These are phyloP conservation scores for Pholiota microspora DNA, from an alignment of 768 basidiomycete genomes.

Conservation along the genomic window DNA sequence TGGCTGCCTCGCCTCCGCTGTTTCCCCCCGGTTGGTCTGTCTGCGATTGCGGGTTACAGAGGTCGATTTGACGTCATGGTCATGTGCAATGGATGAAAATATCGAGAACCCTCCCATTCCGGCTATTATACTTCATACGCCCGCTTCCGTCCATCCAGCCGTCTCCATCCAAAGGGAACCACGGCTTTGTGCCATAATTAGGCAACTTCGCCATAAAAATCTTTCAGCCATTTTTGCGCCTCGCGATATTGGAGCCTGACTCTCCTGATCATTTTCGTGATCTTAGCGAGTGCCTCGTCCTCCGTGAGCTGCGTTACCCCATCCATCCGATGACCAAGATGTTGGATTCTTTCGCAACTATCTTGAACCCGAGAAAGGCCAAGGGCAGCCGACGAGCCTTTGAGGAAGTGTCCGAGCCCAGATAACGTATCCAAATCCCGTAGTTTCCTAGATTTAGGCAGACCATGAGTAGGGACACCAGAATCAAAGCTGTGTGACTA, in stretches of 20 bases:
- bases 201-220: conserved; percentile 32
- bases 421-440: conserved; percentile 70
- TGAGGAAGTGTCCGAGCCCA: conserved; percentile 88
- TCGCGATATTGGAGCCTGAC: conserved; percentile 68
- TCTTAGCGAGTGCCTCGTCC: conserved; percentile 55
- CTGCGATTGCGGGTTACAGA: conserved; percentile 1
- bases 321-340: conserved; percentile 72
- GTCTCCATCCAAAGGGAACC: neutral
- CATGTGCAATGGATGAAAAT: conserved; percentile 6
- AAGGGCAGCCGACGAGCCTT: conserved; percentile 94
- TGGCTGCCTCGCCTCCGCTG: neutral
- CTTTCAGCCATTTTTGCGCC: conserved; percentile 67
- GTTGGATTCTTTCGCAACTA: conserved; percentile 90
- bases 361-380: conserved; percentile 80
- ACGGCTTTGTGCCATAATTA: neutral
- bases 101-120: conserved; percentile 1
- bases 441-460: conserved; percentile 36
- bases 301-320: conserved; percentile 44
- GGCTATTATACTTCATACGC: conserved; percentile 11
- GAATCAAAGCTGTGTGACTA: conserved; percentile 32
- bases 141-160: conserved; percentile 9
- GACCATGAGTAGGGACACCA: conserved; percentile 2
- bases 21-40: conserved; percentile 7
- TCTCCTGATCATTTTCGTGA: conserved; percentile 51
- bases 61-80: conserved; percentile 6